These are phyloP conservation scores for Avena atlantica DNA, from an alignment of 176 grass and related monocot genomes.

Conservation along the genomic window DNA sequence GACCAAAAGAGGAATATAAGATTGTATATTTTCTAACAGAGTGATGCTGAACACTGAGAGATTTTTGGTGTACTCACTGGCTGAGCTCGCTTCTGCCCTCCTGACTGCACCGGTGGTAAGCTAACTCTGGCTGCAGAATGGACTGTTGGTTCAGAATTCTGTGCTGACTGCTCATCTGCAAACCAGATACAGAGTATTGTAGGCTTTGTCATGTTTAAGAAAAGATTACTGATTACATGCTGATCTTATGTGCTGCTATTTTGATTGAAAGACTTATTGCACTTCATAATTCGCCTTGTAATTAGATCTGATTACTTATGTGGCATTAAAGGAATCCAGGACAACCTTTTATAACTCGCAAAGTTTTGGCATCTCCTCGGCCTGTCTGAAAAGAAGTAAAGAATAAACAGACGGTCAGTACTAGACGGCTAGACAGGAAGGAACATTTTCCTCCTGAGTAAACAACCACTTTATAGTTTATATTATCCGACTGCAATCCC, in stretches of 20 bases:
- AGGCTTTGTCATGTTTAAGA: conserved; percentile 1
- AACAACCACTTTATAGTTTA: background rate
- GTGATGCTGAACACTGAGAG: background rate
- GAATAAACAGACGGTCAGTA: conserved; percentile 17
- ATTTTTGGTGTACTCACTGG: conserved; percentile 18
- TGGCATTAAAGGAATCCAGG: background rate
- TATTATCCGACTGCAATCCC: conserved; percentile 25
- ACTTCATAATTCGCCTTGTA: background rate
- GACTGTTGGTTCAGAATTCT: background rate
- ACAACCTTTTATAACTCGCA: conserved; percentile 40
- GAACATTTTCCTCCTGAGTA: background rate
- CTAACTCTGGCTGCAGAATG: conserved; percentile 22
- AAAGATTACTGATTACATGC: background rate
- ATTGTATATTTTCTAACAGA: background rate
- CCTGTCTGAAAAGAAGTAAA: conserved; percentile 48
- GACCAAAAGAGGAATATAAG: background rate
- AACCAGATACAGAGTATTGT: background rate
- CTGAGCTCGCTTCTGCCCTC: conserved; percentile 30
- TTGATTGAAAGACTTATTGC: background rate
- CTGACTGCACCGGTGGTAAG: background rate
- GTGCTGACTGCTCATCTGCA: conserved; percentile 33
- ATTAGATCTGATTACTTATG: background rate
- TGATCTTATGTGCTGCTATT: background rate
- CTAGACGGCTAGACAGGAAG: conserved; percentile 17
- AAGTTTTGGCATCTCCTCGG: conserved; percentile 32